phyloP scores from a whole-genome alignment of 805 yeast species.

The Maudiozyma pseudohumilis region DNA sequence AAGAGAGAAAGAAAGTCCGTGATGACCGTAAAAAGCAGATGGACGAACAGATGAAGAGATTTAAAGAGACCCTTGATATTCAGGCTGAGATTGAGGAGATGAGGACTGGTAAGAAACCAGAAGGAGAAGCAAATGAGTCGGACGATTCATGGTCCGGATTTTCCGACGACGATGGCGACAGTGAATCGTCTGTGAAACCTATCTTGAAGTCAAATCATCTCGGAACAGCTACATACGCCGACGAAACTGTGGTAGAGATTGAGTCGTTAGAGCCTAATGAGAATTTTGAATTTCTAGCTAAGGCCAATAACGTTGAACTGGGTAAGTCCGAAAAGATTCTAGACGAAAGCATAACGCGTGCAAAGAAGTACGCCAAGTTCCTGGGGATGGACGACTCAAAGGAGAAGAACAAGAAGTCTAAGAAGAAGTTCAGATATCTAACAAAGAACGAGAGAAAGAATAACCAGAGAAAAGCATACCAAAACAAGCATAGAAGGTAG shows the following conservation, averaged over 20 bases:
- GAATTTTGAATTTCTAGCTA: constrained; percentile 50
- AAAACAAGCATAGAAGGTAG: constrained; percentile 28
- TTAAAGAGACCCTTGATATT: constrained; percentile 26
- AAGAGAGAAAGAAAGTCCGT: constrained; percentile 53
- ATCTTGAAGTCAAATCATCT: constrained; percentile 23
- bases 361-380: constrained; percentile 70
- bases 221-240: constrained; percentile 23
- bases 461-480: constrained; percentile 40
- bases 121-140: constrained; percentile 5
- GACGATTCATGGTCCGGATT: constrained; percentile 35
- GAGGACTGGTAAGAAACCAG: constrained; percentile 8
- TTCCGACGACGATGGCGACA: constrained; percentile 24
- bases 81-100: constrained; percentile 19
- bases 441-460: constrained; percentile 67
- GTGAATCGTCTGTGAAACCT: constrained; percentile 19
- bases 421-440: constrained; percentile 77
- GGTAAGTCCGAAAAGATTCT: constrained; percentile 58
- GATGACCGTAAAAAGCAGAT: constrained; percentile 62
- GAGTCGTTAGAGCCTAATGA: constrained; percentile 41
- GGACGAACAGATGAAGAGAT: constrained; percentile 41
- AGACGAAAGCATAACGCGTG: constrained; percentile 64
- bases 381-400: constrained; percentile 41
- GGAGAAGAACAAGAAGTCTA: constrained; percentile 26
- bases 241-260: constrained; percentile 37
- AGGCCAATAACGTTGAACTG: constrained; percentile 62